These are phyloP conservation scores for Botrytis cinerea DNA, from an alignment of 2,329 filamentous ascomycete species.

Conservation along the genomic window DNA sequence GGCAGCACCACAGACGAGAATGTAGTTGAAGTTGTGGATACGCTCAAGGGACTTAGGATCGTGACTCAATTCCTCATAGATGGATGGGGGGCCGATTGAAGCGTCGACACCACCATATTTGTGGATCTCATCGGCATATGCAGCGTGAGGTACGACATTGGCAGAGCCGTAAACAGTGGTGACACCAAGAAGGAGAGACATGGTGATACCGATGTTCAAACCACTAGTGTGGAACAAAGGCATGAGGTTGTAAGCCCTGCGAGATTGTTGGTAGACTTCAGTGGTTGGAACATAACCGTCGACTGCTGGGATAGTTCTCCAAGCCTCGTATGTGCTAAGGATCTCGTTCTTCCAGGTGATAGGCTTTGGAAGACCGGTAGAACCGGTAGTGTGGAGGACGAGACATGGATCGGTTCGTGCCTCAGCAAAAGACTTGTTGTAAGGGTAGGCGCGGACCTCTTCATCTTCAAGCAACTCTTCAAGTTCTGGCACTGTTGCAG, in stretches of 20 bases:
- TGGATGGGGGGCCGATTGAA: slow-evolving; percentile 32
- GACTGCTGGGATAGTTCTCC: slow-evolving; percentile 29
- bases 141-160: slow-evolving; percentile 31
- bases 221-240: slow-evolving; percentile 34
- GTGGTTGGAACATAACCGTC: slow-evolving; percentile 68
- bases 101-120: slow-evolving; percentile 34
- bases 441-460: slow-evolving; percentile 33
- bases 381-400: slow-evolving; percentile 48
- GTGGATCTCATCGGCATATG: slow-evolving; percentile 35
- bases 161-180: slow-evolving; percentile 34
- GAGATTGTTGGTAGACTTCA: slow-evolving; percentile 55
- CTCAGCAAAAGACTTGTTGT: slow-evolving; percentile 42
- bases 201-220: slow-evolving; percentile 32
- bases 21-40: slow-evolving; percentile 31
- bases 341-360: slow-evolving; percentile 36
- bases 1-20: slow-evolving; percentile 33
- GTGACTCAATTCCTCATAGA: slow-evolving; percentile 32
- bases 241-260: slow-evolving; percentile 32
- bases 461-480: slow-evolving; percentile 39
- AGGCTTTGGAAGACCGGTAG: slow-evolving; percentile 48
- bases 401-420: slow-evolving; percentile 45
- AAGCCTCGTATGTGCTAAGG: slow-evolving; percentile 35
- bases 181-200: slow-evolving; percentile 31
- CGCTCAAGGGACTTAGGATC: slow-evolving; percentile 31
- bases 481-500: slow-evolving; percentile 35